Evolutionary conservation across 2,329 filamentous ascomycete genomes (phyloP).

Genomic region (Beauveria australis): DNA sequence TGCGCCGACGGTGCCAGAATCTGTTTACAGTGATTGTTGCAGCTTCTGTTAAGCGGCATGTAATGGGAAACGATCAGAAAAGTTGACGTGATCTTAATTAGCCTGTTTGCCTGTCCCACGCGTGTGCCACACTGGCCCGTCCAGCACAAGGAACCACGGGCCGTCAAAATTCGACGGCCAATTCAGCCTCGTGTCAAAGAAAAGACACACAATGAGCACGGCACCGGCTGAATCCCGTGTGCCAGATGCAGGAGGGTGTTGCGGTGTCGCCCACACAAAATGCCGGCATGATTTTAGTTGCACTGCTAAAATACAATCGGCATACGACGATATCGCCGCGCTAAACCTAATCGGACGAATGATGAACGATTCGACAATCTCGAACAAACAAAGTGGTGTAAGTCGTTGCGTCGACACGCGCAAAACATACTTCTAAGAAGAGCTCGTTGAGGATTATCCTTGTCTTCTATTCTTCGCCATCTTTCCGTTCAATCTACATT

Average conservation of each 20-base stretch:
- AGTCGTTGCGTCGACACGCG: not conserved
- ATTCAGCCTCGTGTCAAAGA: not conserved
- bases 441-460: not conserved
- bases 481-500: too few relatives aligned
- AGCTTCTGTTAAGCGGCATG: not conserved
- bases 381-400: not conserved
- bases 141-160: not conserved
- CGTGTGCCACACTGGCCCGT: not conserved
- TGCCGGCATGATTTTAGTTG: not conserved
- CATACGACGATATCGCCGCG: slow-evolving; percentile 1
- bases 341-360: slow-evolving; percentile 4
- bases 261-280: not conserved
- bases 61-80: not conserved
- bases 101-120: not conserved
- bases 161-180: not conserved
- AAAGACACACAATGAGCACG: not conserved
- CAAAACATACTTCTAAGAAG: not conserved
- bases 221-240: not conserved
- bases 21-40: not conserved
- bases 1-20: not conserved
- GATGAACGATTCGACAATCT: slow-evolving; percentile 2
- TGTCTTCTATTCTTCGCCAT: not conserved
- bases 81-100: not conserved
- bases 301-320: not conserved
- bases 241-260: not conserved